Evolutionary conservation across 2,329 filamentous ascomycete genomes (phyloP).

Genomic region (Penicillium sp.): DNA sequence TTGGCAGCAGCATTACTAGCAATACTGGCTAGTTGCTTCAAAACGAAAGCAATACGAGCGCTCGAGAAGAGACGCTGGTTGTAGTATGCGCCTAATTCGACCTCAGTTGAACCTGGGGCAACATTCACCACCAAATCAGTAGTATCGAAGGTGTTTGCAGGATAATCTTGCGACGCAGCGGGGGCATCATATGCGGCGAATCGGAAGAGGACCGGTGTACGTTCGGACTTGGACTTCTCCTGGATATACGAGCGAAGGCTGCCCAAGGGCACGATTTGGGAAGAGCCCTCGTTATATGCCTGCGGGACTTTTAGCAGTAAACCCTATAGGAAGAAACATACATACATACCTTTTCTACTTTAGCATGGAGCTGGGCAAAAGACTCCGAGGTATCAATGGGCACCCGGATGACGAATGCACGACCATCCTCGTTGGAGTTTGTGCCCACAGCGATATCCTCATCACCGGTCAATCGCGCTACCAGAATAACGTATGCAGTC

Average conservation of each 20-base stretch:
- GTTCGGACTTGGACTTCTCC: conserved; percentile 41
- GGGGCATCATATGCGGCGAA: conserved; percentile 51
- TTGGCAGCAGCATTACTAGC: conserved; percentile 43
- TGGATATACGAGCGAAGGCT: conserved; percentile 44
- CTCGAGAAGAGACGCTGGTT: conserved; percentile 50
- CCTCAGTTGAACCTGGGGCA: conserved; percentile 27
- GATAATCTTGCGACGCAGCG: conserved; percentile 42
- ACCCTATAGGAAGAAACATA: neutral
- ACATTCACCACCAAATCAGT: conserved; percentile 46
- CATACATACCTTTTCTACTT: conserved; percentile 40
- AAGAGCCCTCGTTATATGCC: conserved; percentile 43
- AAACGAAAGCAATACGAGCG: conserved; percentile 44
- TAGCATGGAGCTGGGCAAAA: conserved; percentile 43
- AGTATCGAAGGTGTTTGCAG: conserved; percentile 46
- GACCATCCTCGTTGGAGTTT: conserved; percentile 44
- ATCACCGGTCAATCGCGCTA: conserved; percentile 49
- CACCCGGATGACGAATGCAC: conserved; percentile 48
- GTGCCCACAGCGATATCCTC: conserved; percentile 52
- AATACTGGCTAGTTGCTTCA: conserved; percentile 46
- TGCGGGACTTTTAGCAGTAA: conserved; percentile 19
- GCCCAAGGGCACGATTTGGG: conserved; percentile 45
- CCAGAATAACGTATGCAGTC: conserved; percentile 46
- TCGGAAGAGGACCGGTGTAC: conserved; percentile 46
- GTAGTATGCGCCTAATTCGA: conserved; percentile 44
- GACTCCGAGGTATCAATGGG: conserved; percentile 43